Evolutionary conservation across 345 rosid genomes (phyloP).

Genomic region (Jatropha curcas): DNA sequence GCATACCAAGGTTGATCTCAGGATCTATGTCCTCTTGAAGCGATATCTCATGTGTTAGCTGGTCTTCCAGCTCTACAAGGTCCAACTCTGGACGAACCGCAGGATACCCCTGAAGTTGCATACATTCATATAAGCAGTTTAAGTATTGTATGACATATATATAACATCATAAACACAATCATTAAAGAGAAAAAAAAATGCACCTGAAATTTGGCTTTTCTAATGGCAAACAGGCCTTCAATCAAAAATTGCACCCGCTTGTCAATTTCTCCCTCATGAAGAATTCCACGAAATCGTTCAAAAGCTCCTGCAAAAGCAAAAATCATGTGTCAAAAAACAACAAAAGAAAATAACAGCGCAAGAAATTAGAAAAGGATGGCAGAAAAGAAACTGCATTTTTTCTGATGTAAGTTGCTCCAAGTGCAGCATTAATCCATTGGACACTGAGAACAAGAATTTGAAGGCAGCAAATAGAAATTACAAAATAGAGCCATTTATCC

Average conservation of each 20-base stretch:
- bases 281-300: constrained; percentile 92
- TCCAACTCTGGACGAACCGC: constrained; percentile 95
- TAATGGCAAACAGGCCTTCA: constrained; percentile 79
- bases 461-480: neutral
- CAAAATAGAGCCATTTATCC: neutral
- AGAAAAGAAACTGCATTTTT: constrained; percentile 4
- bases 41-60: constrained; percentile 84
- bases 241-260: constrained; percentile 89
- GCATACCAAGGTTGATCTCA: constrained; percentile 77
- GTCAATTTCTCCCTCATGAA: constrained; percentile 97
- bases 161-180: neutral
- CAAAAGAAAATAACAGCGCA: neutral
- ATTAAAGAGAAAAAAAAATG: constrained; percentile 4
- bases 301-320: constrained; percentile 65
- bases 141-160: neutral
- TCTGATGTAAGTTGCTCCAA: neutral
- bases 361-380: neutral
- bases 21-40: constrained; percentile 67
- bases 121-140: constrained; percentile 12
- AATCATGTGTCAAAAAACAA: constrained; percentile 9
- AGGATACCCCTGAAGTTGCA: constrained; percentile 70
- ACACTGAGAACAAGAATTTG: neutral
- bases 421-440: neutral
- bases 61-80: constrained; percentile 86
- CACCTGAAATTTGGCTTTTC: constrained; percentile 96